Conservation (phyloP, 768 basidiomycete genomes). For the Lenzites betulinus region DNA sequence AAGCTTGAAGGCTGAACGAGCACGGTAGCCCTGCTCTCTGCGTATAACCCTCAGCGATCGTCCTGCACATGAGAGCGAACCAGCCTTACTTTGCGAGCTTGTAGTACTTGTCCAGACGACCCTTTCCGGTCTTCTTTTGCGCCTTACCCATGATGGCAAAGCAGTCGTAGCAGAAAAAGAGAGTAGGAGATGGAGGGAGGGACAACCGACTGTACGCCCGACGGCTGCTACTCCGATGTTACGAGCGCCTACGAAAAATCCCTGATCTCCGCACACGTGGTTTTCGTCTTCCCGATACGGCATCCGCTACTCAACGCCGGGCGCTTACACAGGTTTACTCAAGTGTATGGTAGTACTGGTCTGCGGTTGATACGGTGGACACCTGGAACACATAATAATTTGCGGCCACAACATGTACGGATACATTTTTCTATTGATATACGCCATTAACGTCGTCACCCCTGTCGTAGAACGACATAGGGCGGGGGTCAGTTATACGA, state of each 20-base stretch:
- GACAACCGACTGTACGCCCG: background rate
- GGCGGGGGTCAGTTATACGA: too few species aligned
- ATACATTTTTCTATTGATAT: too few species aligned
- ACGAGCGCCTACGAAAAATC: conserved; percentile 18
- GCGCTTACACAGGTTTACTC: background rate
- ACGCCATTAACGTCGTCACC: too few species aligned
- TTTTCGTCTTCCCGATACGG: background rate
- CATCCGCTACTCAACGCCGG: conserved; percentile 9
- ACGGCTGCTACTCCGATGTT: background rate
- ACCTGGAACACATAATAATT: too few species aligned
- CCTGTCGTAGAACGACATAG: too few species aligned
- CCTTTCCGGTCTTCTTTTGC: conserved; percentile 97
- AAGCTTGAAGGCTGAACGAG: conserved; percentile 98
- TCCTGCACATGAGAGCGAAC: conserved; percentile 9
- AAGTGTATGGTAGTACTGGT: too few species aligned
- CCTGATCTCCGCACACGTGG: conserved; percentile 16
- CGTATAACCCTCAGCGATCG: background rate
- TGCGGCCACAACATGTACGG: too few species aligned
- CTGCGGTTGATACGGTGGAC: too few species aligned
- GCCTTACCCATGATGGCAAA: conserved; percentile 39
- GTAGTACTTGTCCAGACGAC: conserved; percentile 96
- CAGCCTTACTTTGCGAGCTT: conserved; percentile 80
- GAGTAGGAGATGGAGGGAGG: background rate
- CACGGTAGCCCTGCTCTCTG: conserved; percentile 98
- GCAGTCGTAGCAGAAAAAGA: background rate